These are phyloP conservation scores for Populus hybrid DNA, from an alignment of 441 rosid species.

Conservation along the genomic window DNA sequence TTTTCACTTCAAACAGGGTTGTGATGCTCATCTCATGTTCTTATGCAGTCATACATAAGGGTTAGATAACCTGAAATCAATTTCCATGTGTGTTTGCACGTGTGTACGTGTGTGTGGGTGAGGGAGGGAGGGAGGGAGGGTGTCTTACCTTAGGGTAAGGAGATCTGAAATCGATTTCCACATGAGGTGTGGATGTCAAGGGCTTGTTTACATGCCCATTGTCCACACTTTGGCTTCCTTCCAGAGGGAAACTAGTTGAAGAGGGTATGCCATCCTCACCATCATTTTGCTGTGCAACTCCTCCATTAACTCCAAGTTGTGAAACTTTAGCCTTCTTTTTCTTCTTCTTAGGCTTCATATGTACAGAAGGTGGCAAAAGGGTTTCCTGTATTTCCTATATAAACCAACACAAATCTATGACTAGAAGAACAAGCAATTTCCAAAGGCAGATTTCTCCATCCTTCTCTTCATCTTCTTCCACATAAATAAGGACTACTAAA, in stretches of 20 bases:
- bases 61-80: neutral
- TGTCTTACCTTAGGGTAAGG: constrained; percentile 43
- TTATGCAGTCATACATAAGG: neutral
- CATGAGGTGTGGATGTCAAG: constrained; percentile 13
- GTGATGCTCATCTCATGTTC: neutral
- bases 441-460: no score
- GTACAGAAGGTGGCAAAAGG: constrained; percentile 61
- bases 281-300: constrained; percentile 27
- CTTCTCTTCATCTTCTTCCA: no score
- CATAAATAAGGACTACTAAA: no score
- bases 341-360: constrained; percentile 22
- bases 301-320: constrained; percentile 40
- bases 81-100: neutral
- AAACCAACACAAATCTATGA: no score
- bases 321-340: constrained; percentile 35
- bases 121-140: constrained; percentile 8
- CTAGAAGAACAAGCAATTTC: no score
- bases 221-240: constrained; percentile 23
- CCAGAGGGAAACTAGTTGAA: constrained; percentile 10
- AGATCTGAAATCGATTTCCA: constrained; percentile 31
- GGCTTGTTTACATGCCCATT: constrained; percentile 17
- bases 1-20: neutral
- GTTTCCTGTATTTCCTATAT: constrained; percentile 41
- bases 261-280: constrained; percentile 20
- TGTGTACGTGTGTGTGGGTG: neutral